Evolutionary conservation across 768 basidiomycete genomes (phyloP).

Genomic region (Hypsizygus marmoreus): DNA sequence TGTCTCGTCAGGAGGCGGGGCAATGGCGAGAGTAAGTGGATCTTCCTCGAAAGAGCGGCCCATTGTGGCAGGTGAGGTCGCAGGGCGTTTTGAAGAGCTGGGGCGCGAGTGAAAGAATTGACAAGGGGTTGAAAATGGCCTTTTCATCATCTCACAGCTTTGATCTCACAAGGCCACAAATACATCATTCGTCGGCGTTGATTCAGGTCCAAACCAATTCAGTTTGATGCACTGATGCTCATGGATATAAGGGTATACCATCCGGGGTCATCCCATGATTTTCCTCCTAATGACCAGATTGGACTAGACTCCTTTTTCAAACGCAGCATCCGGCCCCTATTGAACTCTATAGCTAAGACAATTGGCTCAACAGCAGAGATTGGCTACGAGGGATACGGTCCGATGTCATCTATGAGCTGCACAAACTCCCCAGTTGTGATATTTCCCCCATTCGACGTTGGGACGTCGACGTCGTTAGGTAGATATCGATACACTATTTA

Average conservation of each 20-base stretch:
- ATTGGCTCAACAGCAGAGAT: too few relatives aligned
- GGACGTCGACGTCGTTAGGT: too few relatives aligned
- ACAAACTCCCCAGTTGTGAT: too few relatives aligned
- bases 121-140: slow-evolving; percentile 19
- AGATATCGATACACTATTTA: too few relatives aligned
- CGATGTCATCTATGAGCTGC: too few relatives aligned
- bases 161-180: slow-evolving; percentile 16
- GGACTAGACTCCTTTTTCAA: too few relatives aligned
- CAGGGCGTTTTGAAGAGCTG: slow-evolving; percentile 13
- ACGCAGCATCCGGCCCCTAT: too few relatives aligned
- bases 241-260: background rate
- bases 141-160: slow-evolving; percentile 18
- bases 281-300: too few relatives aligned
- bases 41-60: slow-evolving; percentile 50
- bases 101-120: slow-evolving; percentile 17
- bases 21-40: slow-evolving; percentile 59
- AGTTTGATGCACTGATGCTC: slow-evolving; percentile 19
- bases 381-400: too few relatives aligned
- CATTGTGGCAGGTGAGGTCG: slow-evolving; percentile 19
- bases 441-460: too few relatives aligned
- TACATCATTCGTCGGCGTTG: slow-evolving; percentile 11
- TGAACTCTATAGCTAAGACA: too few relatives aligned
- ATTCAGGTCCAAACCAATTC: slow-evolving; percentile 13
- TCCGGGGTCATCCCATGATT: too few relatives aligned
- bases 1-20: slow-evolving; percentile 68